Conservation (phyloP, 208 protist species). For the Leishmania mexicana region DNA sequence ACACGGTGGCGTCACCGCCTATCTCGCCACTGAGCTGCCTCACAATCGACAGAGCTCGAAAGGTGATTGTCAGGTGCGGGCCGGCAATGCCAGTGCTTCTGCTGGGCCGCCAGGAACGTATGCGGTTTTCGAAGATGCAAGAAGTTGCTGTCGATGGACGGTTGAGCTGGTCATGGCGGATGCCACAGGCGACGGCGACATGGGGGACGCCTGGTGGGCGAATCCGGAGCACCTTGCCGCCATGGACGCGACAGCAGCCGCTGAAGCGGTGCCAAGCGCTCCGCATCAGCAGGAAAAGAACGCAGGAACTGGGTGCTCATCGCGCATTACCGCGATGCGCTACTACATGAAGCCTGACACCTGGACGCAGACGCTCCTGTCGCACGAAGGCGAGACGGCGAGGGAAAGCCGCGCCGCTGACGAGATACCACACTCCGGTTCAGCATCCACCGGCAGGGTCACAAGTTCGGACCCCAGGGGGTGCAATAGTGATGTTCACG, state of each 20-base stretch:
- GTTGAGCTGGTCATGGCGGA: conserved; percentile 4
- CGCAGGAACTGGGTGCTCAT: background rate
- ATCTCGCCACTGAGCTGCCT: conserved; percentile 6
- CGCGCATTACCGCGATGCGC: background rate
- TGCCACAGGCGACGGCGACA: background rate
- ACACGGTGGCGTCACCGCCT: background rate
- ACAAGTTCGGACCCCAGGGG: background rate
- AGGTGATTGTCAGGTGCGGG: background rate
- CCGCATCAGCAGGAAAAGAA: background rate
- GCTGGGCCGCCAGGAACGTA: background rate
- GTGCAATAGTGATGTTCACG: background rate
- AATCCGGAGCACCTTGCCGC: conserved; percentile 3
- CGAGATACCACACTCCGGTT: background rate
- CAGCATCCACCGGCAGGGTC: background rate
- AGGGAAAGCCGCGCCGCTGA: background rate
- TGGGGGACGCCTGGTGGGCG: background rate
- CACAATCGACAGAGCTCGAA: background rate
- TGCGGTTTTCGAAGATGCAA: conserved; percentile 15
- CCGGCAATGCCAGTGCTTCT: background rate
- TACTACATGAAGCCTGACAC: conserved; percentile 23
- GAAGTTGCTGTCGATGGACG: conserved; percentile 2
- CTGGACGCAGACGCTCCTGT: conserved; percentile 14
- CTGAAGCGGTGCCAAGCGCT: background rate
- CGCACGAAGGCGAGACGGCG: background rate
- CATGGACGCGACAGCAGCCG: background rate